Base-by-base conservation (phyloP, 208 protist genomes). In the Strigomonas culicis region DNA sequence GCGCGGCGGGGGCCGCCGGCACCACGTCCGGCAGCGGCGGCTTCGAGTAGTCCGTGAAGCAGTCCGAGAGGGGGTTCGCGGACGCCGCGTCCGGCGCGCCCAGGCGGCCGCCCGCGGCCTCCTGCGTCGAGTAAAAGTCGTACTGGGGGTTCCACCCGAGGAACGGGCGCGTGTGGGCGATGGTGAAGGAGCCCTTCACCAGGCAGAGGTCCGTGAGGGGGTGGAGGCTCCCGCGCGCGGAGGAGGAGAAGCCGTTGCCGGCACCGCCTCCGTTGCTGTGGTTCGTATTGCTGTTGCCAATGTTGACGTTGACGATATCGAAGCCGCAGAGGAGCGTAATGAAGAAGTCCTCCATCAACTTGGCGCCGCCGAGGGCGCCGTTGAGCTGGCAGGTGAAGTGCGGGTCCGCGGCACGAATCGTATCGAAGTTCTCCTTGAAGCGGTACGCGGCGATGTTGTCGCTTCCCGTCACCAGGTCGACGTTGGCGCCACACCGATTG, bases 301-400 rank as follows among this genome's bases (percentile, higher is more conserved):
- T 27, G 34, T 66, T 63, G 1, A 81, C 79, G 30, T 79, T 49
- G n/a, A 85, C 50, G 63, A 94, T 68, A 53, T 94, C 82, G 64
- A 94, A 94, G 28, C 88, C 88, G 46, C 53, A 58, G 11, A 94
- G 66, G 27, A 92, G 19, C 0, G 76, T 63, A 31, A 69, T 41
- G 53, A 90, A 88, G 49, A 89, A 88, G 46, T 92, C 79, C 59
- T 90, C 77, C 17, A 92, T 24, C 22, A 92, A 63, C 10, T 61
- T 66, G 3, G 61, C 69, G 10, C 63, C 73, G 17, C 82, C 84
- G 0, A 86, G 49, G 13, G 39, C n/a, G 0, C 79, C 84, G 57
- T 94, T 94, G 1, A 94, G 71, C 52, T 92, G 84, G 61, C 77
- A 77, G 6, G 82, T 89, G 64, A 88, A 88, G 30, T 70, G 68